These are phyloP conservation scores for Heteromeles arbutifolia DNA, from an alignment of 306 rosid species.

Conservation along the genomic window DNA sequence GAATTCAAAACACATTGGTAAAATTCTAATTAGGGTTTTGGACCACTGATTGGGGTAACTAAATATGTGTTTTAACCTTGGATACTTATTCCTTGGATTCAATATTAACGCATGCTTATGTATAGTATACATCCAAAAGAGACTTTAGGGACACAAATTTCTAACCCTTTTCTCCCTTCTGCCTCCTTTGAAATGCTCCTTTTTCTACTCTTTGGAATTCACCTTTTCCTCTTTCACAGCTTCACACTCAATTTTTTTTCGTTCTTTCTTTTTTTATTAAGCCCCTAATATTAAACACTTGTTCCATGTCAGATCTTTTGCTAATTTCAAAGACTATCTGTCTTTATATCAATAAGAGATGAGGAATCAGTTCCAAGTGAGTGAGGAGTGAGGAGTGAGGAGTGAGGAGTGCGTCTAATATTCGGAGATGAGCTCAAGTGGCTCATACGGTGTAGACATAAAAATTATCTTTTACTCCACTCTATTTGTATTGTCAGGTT, in stretches of 20 bases:
- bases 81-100: constrained; percentile 89
- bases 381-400: neutral
- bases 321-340: constrained; percentile 48
- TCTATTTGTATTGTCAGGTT: no score
- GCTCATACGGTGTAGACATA: no score
- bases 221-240: constrained; percentile 27
- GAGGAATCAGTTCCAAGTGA: neutral
- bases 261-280: neutral
- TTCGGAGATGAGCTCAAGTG: no score
- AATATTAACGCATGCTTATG: constrained; percentile 34
- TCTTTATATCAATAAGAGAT: constrained; percentile 15
- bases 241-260: constrained; percentile 16
- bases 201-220: constrained; percentile 31
- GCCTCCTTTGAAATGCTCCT: constrained; percentile 21
- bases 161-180: constrained; percentile 44
- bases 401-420: neutral
- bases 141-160: constrained; percentile 69
- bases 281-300: constrained; percentile 25
- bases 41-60: constrained; percentile 6
- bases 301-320: constrained; percentile 48
- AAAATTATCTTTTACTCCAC: no score
- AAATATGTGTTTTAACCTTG: constrained; percentile 34
- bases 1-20: constrained; percentile 14
- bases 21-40: constrained; percentile 4
- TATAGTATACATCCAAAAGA: constrained; percentile 39